phyloP scores from a whole-genome alignment of 805 yeast species.

The Lipomyces sp. region DNA sequence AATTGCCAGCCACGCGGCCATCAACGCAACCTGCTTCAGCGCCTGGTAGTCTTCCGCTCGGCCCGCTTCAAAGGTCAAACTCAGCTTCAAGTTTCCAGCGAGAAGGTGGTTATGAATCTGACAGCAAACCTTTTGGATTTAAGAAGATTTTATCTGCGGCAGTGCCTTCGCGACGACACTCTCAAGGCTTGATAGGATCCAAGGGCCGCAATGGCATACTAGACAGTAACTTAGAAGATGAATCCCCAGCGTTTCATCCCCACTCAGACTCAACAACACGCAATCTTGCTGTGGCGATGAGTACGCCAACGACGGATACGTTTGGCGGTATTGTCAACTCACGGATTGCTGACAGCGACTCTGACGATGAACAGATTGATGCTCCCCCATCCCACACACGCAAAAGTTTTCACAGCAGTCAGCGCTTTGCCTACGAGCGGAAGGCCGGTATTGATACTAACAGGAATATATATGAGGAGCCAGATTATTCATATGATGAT shows the following conservation, averaged over 20 bases:
- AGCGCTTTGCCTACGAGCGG: constrained; percentile 9
- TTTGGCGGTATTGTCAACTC: neutral
- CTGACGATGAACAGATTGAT: constrained; percentile 4
- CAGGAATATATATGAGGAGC: neutral
- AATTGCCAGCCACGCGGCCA: neutral
- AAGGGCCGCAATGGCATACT: neutral
- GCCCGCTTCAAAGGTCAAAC: constrained; percentile 12
- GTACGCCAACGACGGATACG: neutral
- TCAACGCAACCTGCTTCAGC: neutral
- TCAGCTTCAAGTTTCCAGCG: constrained; percentile 22
- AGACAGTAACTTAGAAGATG: neutral
- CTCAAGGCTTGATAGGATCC: neutral
- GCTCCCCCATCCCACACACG: constrained; percentile 5
- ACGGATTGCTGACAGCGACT: neutral
- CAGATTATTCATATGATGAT: neutral
- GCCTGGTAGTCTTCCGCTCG: neutral
- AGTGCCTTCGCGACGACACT: neutral
- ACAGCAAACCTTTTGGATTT: constrained; percentile 19
- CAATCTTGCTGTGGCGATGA: neutral
- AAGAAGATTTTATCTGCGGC: constrained; percentile 1
- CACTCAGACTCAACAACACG: neutral
- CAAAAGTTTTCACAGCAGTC: constrained; percentile 12
- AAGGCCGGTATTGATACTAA: neutral
- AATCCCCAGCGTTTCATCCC: neutral
- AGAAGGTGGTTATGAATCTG: constrained; percentile 8